Evolutionary conservation across 257 asterid species (phyloP), one percentile per base, ranked within the genome.

Genomic region (Cynanchum wilfordii): DNA sequence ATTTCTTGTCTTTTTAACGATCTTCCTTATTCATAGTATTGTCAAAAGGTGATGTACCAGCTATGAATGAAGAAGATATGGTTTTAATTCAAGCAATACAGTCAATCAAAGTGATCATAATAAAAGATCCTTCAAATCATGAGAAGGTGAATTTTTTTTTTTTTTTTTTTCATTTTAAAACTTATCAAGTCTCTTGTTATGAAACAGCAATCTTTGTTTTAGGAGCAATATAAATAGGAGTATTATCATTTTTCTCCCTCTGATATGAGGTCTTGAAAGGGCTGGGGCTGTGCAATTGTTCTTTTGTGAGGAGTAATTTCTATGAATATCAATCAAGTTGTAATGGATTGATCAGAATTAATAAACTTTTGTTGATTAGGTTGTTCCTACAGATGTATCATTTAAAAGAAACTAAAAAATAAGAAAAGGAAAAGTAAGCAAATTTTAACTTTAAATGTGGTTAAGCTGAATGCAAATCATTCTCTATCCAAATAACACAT

Each of bases 31-130:
- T 57, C 68, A 78, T 94, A 91, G 96, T 87, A 78, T 84, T 86
- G 74, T 81, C 89, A 59, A 87, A 78, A 66, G 73, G 75, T 77
- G 87, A 79, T 68, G 76, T 69, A 66, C 86, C 87, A 68, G 80
- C 84, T 2, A 70, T 76, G 83, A 87, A 75, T 68, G 94, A 85
- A 70, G 99, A 95, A 77, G 94, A 88, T 76, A 74, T 82, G 66
- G 89, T 94, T 69, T 80, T 92, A 75, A 81, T 88, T 80, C 97
- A 91, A 87, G 89, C 96, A 57, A 86, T 92, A 78, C 86, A 87
- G 80, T 92, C 98, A 75, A 86, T 95, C 80, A 90, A 84, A 83
- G 83, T 87, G 71, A 92, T 95, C 84, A 80, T 92, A 84, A 82
- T 85, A 77, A 89, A 86, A 69, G 90, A 90, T 79, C 97, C 97